These are phyloP conservation scores for Venturia carpophila DNA, from an alignment of 2,329 filamentous ascomycete genomes.

Conservation along the genomic window DNA sequence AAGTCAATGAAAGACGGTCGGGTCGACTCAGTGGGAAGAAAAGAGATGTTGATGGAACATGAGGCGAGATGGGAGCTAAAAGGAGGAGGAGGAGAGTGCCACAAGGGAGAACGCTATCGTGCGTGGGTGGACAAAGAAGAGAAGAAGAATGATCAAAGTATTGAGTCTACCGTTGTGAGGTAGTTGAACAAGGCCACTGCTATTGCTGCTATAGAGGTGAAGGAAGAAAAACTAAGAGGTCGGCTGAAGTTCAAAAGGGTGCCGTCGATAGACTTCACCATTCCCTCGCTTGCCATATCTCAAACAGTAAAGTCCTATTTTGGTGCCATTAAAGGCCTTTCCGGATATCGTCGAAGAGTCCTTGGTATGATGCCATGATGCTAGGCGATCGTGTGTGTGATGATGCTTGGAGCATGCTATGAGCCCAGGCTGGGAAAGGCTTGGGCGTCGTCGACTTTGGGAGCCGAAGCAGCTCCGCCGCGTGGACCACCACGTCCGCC, in stretches of 20 bases:
- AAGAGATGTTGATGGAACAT: not conserved
- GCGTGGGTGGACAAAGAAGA: too few relatives aligned
- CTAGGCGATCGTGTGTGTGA: conserved; percentile 4
- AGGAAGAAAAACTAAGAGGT: conserved; percentile 7
- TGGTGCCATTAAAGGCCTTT: conserved; percentile 1
- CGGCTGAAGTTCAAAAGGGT: not conserved
- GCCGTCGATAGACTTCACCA: not conserved
- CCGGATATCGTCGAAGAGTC: conserved; percentile 9
- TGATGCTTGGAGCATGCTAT: conserved; percentile 24
- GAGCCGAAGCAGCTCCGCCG: conserved; percentile 35
- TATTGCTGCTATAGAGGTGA: conserved; percentile 7
- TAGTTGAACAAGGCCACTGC: conserved; percentile 2
- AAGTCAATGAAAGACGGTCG: too few relatives aligned
- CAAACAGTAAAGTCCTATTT: conserved; percentile 5
- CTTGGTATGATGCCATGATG: not conserved
- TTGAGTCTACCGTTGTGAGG: not conserved
- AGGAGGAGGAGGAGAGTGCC: too few relatives aligned
- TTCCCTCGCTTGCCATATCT: not conserved
- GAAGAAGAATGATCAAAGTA: not conserved
- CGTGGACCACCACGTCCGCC: conserved; percentile 35
- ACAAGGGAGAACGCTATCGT: too few relatives aligned
- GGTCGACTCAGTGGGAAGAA: too few relatives aligned
- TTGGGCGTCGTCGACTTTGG: conserved; percentile 43
- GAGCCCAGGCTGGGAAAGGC: conserved; percentile 48
- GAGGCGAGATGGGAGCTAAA: too few relatives aligned